Evolutionary conservation across 208 protist species (phyloP).

Genomic region (Leishmania braziliensis): DNA sequence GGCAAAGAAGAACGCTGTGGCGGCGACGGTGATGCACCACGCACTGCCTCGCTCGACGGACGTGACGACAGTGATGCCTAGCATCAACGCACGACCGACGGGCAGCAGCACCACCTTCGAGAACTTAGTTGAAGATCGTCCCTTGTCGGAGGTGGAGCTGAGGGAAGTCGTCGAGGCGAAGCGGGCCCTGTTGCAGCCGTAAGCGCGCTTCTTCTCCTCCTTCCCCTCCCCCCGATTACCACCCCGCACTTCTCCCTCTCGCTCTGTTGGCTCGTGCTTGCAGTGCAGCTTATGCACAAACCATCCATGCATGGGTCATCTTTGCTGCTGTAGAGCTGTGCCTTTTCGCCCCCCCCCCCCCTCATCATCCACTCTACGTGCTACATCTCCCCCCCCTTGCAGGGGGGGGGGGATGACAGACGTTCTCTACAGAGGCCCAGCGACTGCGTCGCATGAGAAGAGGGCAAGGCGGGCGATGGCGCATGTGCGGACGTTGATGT

Average conservation of each 20-base stretch:
- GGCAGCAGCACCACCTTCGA: conserved; percentile 10
- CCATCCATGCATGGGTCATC: background rate
- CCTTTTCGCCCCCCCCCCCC: background rate
- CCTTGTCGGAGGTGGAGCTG: conserved; percentile 28
- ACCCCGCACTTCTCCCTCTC: background rate
- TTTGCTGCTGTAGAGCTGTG: background rate
- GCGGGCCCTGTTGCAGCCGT: conserved; percentile 5
- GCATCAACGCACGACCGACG: background rate
- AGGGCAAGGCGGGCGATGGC: background rate
- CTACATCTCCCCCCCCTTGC: background rate
- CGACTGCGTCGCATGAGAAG: background rate
- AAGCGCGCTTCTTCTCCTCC: background rate
- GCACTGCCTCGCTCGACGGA: conserved; percentile 46
- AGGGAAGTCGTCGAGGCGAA: conserved; percentile 19
- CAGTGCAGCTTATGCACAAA: background rate
- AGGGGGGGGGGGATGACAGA: background rate
- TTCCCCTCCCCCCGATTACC: background rate
- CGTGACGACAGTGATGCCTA: background rate
- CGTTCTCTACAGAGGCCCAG: background rate
- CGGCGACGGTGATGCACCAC: conserved; percentile 6
- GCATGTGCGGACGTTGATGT: background rate
- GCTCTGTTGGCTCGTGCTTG: background rate
- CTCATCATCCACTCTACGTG: background rate
- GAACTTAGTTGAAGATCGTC: conserved; percentile 28
- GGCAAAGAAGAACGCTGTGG: conserved; percentile 5